Base-by-base conservation (phyloP, 306 rosid genomes). In the Prunus kanzakura region DNA sequence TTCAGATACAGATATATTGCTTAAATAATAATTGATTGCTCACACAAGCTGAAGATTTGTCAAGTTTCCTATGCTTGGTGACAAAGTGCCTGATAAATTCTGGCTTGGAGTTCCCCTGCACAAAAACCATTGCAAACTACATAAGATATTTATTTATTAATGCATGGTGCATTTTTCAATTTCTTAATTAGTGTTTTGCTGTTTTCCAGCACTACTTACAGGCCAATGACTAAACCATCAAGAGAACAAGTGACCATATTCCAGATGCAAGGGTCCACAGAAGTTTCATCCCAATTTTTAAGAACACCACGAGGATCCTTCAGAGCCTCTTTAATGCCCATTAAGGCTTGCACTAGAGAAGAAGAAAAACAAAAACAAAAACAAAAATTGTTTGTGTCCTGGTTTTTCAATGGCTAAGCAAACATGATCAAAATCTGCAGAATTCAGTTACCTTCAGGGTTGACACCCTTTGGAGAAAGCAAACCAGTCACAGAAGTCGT, bases 251-350 rank as follows among this genome's bases (percentile, higher is more conserved):
- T 86, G 75, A 96, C 87, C 93, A 88, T 82, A 64, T 75, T 77
- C 99, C 99, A 96, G 83, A 80, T 84, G 83, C 99, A 96, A 49
- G 99, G 99, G 87, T 96, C 99, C 57, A 96, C 99, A 64, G 97
- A 93, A 75, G 82, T 72, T 18, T 16, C 81, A 80, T 96, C 98
- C 99, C 99, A 96, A 67, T 76, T 91, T 72, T 49, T 47, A 57
- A 96, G 88, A 55, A 83, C 85, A 32, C 79, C 78, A 63, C 75
- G 87, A 78, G 98, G 97, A 74, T 93, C 99, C 74, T 64, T 64
- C 12, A 96, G 78, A 52, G 86, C 72, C 11, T 23, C 23, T 67
- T 76, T 93, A 60, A 96, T 86, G 38, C 73, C 71, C 80, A 88
- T 89, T 80, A 96, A 70, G 64, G 99, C 98, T 86, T 77, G 85